Evolutionary conservation across 2,329 filamentous ascomycete species (phyloP), one percentile per base, ranked within the genome.

Genomic region (Trichoderma brevicompactum): DNA sequence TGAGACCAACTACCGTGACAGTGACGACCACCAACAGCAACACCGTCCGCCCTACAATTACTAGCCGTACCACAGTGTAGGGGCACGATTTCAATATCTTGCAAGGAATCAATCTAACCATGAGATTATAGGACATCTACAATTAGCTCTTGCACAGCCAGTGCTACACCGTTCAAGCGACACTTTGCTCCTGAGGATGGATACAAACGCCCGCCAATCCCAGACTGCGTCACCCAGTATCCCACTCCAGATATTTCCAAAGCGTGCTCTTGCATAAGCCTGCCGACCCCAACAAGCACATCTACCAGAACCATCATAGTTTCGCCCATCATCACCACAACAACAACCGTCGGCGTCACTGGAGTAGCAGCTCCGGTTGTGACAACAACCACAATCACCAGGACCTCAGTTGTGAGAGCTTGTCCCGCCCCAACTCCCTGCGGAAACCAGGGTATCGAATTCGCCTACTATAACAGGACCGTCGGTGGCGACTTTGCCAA

Each of bases 361-460:
- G 40, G 10, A 5, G 32, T n/a, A 2, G 23, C 23, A n/a, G 4
- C 10, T 5, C 41, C 56, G 3, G n/a, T 38, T 19, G 19, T 50
- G 7, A 40, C 15, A 2, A 52, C 48, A 1, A 43, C 32, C 8
- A 65, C 64, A 15, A 17, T 38, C 9, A 65, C 64, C 9, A 19
- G 17, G 6, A 50, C 60, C 6, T 7, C 12, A 10, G 46, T 36
- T 1, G 38, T 15, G 10, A 44, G 23, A 32, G 38, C 36, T 1
- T 65, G 64, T 46, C 40, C 64, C n/a, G 55, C 56, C 0, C 64
- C 48, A 13, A 23, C 64, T 38, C 12, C 28, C n/a, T 65, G 64
- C 15, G 34, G 34, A 15, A 65, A 62, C 19, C 64, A 62, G 10
- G 64, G 56, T 12, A 44, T 65, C 19, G 46, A 65, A 2, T 65